Percentiles rank a stretch among this genome's conserved stretches.
Conservation (phyloP, 1,284 basidiomycete genomes). For the Rhodotorula sp. region DNA sequence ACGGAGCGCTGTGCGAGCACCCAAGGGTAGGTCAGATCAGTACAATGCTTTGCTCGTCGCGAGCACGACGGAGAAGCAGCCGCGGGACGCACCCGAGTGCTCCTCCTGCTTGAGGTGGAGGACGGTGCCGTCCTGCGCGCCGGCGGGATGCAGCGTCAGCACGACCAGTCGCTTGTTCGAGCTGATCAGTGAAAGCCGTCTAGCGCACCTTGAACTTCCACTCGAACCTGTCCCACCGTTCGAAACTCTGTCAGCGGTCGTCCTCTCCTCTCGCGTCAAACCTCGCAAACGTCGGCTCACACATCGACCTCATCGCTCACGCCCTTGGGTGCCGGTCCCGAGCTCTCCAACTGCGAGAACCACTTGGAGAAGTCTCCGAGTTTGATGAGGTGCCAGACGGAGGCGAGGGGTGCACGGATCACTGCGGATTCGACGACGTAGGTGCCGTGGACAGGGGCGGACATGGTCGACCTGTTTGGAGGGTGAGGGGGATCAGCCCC, state of each 20-base stretch:
- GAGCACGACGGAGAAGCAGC: not conserved
- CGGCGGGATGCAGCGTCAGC: not conserved
- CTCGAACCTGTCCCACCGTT: slow-evolving; percentile 11
- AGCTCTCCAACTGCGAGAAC: slow-evolving; percentile 36
- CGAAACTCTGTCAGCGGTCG: too few species aligned
- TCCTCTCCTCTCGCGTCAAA: not conserved
- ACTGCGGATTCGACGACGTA: slow-evolving; percentile 45
- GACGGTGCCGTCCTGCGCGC: slow-evolving; percentile 20
- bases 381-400: slow-evolving; percentile 47
- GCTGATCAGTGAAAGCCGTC: not conserved
- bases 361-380: slow-evolving; percentile 43
- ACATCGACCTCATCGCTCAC: slow-evolving; percentile 36
- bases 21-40: not conserved
- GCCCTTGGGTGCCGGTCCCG: slow-evolving; percentile 16
- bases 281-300: not conserved
- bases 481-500: too few species aligned
- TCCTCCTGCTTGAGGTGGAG: slow-evolving; percentile 47
- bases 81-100: slow-evolving; percentile 28
- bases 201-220: slow-evolving; percentile 39
- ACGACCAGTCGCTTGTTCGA: not conserved
- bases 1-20: slow-evolving; percentile 34
- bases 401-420: slow-evolving; percentile 39
- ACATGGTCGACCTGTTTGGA: slow-evolving; percentile 27
- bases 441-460: slow-evolving; percentile 42
- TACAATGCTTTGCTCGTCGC: not conserved